Conservation (phyloP, 768 basidiomycete species). For the Pleurotus salmoneostramineus region DNA sequence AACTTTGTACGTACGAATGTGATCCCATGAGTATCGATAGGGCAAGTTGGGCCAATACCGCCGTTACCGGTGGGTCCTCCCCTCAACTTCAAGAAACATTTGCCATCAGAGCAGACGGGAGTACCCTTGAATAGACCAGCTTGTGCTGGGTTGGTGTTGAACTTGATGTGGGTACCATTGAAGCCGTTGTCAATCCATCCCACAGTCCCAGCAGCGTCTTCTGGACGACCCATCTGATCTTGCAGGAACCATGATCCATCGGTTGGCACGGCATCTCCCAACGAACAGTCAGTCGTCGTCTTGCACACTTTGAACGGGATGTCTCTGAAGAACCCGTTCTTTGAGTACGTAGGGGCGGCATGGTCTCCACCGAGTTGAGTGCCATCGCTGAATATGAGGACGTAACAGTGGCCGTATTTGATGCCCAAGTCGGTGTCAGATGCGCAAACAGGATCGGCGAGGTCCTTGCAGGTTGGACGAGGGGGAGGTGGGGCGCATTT, state of each 20-base stretch:
- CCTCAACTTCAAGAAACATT: conserved; percentile 1
- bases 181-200: neutral
- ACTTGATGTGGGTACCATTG: neutral
- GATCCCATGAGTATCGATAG: neutral
- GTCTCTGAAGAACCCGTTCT: conserved; percentile 1
- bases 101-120: neutral
- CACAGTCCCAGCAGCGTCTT: neutral
- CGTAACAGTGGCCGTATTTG: conserved; percentile 5
- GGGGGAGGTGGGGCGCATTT: conserved; percentile 1
- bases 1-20: conserved; percentile 1
- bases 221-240: neutral
- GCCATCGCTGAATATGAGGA: neutral
- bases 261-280: neutral
- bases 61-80: conserved; percentile 1
- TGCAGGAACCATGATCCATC: neutral
- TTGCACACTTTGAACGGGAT: conserved; percentile 6
- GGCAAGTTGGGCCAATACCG: neutral
- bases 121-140: neutral
- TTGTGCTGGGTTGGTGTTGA: conserved; percentile 1
- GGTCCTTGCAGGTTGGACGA: conserved; percentile 1
- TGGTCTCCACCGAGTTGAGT: neutral
- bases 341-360: neutral
- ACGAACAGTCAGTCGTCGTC: neutral
- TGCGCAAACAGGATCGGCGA: conserved; percentile 1
- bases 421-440: neutral